phyloP scores from a whole-genome alignment of 75 land plant genomes.

The Cunninghamia lanceolata region DNA sequence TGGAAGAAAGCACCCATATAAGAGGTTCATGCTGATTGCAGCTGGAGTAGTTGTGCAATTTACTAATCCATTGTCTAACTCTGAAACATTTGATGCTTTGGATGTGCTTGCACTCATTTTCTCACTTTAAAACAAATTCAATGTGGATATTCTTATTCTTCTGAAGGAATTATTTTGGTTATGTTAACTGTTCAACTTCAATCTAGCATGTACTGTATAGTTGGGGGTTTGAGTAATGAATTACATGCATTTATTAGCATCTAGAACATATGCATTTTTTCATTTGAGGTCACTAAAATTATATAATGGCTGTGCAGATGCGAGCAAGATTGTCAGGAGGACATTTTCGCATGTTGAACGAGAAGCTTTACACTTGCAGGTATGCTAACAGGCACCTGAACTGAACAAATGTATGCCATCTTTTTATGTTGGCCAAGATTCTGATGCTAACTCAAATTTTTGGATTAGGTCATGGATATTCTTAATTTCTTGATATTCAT shows the following conservation, averaged over 20 bases:
- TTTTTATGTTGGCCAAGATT: background rate
- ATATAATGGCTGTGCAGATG: conserved; percentile 55
- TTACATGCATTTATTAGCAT: background rate
- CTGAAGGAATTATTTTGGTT: background rate
- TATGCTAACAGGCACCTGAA: conserved; percentile 13
- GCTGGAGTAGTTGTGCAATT: background rate
- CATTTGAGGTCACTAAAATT: background rate
- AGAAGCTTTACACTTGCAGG: conserved; percentile 94
- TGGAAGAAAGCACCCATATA: background rate
- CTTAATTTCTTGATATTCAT: background rate
- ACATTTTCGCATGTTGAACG: conserved; percentile 90
- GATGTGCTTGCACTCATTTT: background rate
- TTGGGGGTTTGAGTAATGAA: background rate
- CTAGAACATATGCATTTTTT: background rate
- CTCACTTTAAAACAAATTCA: background rate
- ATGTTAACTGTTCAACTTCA: background rate
- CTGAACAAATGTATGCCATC: background rate
- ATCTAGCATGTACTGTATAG: background rate
- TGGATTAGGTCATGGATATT: background rate
- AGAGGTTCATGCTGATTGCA: background rate
- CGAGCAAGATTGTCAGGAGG: conserved; percentile 73
- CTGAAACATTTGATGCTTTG: background rate
- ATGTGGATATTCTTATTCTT: background rate
- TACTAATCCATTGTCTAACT: background rate
- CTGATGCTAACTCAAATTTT: background rate